phyloP scores from a whole-genome alignment of 495 filamentous ascomycete species.

The Penicillium cinerascens region DNA sequence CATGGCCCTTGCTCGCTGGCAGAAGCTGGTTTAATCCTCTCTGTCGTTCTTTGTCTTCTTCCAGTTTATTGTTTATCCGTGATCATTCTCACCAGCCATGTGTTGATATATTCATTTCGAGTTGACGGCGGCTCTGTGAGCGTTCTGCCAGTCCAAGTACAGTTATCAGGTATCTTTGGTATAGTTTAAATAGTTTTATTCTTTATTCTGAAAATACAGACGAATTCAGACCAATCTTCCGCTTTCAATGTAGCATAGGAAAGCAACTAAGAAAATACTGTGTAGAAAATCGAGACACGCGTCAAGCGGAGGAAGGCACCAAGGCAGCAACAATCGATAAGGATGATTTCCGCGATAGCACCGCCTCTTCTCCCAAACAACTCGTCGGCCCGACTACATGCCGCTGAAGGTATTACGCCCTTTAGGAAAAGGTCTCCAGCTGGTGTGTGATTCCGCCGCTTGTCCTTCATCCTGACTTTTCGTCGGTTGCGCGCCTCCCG shows the following conservation, averaged over 20 bases:
- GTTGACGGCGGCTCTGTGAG: conserved; percentile 5
- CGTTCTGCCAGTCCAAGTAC: background rate
- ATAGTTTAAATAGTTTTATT: background rate
- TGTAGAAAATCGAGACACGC: background rate
- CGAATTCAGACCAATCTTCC: background rate
- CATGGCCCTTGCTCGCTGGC: conserved; percentile 45
- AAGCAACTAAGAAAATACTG: background rate
- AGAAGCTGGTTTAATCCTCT: conserved; percentile 36
- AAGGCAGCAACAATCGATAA: conserved; percentile 19
- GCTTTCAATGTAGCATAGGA: background rate
- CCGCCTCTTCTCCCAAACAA: background rate
- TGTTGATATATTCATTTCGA: conserved; percentile 3
- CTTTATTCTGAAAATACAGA: background rate
- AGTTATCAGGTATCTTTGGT: background rate
- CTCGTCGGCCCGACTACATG: conserved; percentile 10
- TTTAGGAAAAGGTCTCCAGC: conserved; percentile 14
- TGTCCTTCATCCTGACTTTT: background rate
- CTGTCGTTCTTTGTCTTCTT: background rate
- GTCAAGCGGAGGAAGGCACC: conserved; percentile 7
- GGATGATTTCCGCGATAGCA: conserved; percentile 17
- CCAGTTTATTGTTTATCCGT: background rate
- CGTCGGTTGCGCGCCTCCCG: background rate
- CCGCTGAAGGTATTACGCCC: conserved; percentile 6
- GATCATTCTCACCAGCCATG: background rate
- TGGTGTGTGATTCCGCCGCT: conserved; percentile 7